Conservation (phyloP, 305 asterid species). For the Solanum hybrid region DNA sequence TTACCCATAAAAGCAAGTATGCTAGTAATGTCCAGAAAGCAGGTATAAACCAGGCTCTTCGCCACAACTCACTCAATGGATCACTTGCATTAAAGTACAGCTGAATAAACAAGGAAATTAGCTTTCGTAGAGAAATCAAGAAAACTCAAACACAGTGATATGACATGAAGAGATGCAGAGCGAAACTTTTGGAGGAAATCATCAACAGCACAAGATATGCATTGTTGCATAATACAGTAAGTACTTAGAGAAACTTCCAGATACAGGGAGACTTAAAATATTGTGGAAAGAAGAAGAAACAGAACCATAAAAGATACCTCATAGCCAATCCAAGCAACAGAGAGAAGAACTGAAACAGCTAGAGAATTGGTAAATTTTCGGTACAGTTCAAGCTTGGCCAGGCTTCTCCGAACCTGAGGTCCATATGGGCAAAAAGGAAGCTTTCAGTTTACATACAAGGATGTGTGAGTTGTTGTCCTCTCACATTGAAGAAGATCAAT, state of each 20-base stretch:
- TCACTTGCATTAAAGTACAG: constrained; percentile 89
- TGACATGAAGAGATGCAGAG: not conserved
- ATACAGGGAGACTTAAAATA: not conserved
- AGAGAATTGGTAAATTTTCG: constrained; percentile 64
- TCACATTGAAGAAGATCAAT: not conserved
- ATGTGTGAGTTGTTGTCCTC: not conserved
- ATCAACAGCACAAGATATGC: not conserved
- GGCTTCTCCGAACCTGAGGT: constrained; percentile 72
- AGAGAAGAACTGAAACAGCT: constrained; percentile 72
- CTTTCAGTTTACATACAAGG: not conserved
- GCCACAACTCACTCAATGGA: constrained; percentile 79
- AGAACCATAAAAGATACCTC: constrained; percentile 43
- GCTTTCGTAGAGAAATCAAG: not conserved
- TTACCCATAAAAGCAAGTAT: constrained; percentile 58
- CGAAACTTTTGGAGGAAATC: not conserved
- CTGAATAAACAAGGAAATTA: constrained; percentile 33
- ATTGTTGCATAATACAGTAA: not conserved
- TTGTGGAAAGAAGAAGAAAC: not conserved
- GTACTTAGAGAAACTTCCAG: not conserved
- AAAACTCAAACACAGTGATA: not conserved
- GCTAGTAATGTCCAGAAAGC: constrained; percentile 91
- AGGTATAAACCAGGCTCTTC: constrained; percentile 89
- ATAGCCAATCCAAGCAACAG: constrained; percentile 97
- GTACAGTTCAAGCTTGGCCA: constrained; percentile 64
- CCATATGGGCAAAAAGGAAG: constrained; percentile 11